Conservation (phyloP, 495 filamentous ascomycete genomes). For the Penicillium crystallinum region DNA sequence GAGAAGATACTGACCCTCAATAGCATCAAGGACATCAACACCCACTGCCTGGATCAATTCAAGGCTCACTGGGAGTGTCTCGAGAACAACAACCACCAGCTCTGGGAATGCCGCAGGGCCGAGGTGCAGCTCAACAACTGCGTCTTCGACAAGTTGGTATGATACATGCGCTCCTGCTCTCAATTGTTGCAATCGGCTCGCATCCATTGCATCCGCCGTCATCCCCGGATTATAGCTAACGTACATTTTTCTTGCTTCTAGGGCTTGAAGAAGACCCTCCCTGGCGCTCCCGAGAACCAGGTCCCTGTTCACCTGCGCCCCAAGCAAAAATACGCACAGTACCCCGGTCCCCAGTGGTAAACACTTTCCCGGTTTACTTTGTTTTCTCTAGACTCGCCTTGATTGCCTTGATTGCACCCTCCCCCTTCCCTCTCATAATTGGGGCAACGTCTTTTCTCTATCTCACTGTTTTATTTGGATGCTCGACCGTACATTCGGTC, state of each 20-base stretch:
- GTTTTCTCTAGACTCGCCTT: constrained; percentile 7
- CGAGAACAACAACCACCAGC: constrained; percentile 93
- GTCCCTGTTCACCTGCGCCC: constrained; percentile 78
- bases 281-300: constrained; percentile 70
- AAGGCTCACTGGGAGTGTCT: constrained; percentile 89
- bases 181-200: neutral
- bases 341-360: constrained; percentile 42
- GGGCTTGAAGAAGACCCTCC: constrained; percentile 88
- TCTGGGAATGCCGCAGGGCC: constrained; percentile 78
- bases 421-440: constrained; percentile 8
- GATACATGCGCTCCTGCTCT: constrained; percentile 22
- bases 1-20: constrained; percentile 9
- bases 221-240: constrained; percentile 1
- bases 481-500: constrained; percentile 20
- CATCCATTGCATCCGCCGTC: neutral
- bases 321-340: constrained; percentile 66
- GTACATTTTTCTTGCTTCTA: constrained; percentile 26
- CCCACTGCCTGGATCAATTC: constrained; percentile 85
- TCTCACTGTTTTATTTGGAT: constrained; percentile 19
- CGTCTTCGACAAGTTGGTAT: constrained; percentile 90
- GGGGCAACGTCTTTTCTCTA: constrained; percentile 20
- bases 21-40: constrained; percentile 94
- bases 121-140: constrained; percentile 87
- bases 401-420: constrained; percentile 10
- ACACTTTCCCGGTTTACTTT: constrained; percentile 9